A percentile compares a stretch with the other conserved stretches of the same genome.
Evolutionary conservation across 169 alveolate genomes (phyloP).

Genomic region (Perkinsus olseni): DNA sequence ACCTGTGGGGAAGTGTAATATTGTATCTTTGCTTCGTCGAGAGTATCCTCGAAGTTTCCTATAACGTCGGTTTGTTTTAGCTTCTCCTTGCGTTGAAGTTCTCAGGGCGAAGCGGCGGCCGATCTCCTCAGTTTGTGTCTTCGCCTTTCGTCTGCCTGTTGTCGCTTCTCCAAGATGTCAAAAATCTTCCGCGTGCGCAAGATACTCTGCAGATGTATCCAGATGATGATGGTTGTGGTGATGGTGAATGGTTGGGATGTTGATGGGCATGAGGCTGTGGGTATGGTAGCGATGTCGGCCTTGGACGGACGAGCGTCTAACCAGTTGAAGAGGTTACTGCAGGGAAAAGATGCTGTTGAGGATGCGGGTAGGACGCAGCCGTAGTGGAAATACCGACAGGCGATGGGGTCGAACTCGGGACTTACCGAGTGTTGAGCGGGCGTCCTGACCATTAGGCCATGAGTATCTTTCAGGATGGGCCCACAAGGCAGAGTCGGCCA

Average conservation of each 20-base stretch:
- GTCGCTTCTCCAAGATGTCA: not conserved
- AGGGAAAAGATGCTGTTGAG: constrained; percentile 35
- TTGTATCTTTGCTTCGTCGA: too few species aligned
- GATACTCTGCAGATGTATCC: not conserved
- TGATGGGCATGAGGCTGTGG: constrained; percentile 38
- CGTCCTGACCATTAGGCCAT: too few species aligned
- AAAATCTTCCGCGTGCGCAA: not conserved
- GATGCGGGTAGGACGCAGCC: constrained; percentile 33
- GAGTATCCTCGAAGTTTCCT: too few species aligned
- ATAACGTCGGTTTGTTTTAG: too few species aligned
- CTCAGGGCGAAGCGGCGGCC: too few species aligned
- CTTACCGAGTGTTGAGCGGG: too few species aligned
- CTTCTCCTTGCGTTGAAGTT: too few species aligned
- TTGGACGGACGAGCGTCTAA: constrained; percentile 21
- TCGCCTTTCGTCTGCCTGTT: too few species aligned
- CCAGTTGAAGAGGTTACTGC: constrained; percentile 23
- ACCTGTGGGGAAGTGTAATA: too few species aligned
- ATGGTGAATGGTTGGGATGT: constrained; percentile 11
- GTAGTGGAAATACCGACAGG: not conserved
- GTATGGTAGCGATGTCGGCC: constrained; percentile 33
- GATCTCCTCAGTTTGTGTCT: too few species aligned
- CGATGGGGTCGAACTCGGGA: too few species aligned
- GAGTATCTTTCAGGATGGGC: not conserved
- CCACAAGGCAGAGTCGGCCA: not conserved
- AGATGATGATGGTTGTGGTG: not conserved